Evolutionary conservation across 108 stramenopile species (phyloP).

Genomic region (Epithemia pelagica): DNA sequence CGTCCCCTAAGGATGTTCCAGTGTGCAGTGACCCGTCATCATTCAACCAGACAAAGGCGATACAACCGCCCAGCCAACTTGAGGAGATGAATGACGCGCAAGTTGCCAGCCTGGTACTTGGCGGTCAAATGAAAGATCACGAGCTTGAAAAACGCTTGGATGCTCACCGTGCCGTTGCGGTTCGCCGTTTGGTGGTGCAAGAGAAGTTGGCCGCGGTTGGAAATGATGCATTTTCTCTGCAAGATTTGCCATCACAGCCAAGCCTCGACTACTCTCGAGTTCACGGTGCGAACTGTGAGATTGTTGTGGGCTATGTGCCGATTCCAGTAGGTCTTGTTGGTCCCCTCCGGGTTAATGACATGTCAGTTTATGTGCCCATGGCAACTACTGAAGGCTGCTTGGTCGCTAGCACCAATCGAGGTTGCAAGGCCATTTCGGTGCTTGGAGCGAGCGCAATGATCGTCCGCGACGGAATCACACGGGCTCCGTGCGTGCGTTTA

Average conservation of each 20-base stretch:
- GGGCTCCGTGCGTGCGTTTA: slow-evolving; percentile 92
- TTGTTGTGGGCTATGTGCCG: slow-evolving; percentile 95
- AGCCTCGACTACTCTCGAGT: slow-evolving; percentile 87
- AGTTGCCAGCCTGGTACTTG: slow-evolving; percentile 68
- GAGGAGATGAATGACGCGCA: slow-evolving; percentile 54
- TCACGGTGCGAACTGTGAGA: slow-evolving; percentile 96
- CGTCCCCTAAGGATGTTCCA: slow-evolving; percentile 27
- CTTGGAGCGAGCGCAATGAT: slow-evolving; percentile 68
- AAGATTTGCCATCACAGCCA: slow-evolving; percentile 58
- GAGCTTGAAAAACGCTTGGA: slow-evolving; percentile 91
- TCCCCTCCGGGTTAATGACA: slow-evolving; percentile 85
- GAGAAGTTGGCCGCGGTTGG: slow-evolving; percentile 51
- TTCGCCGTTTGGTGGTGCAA: slow-evolving; percentile 76
- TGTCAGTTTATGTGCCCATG: slow-evolving; percentile 92
- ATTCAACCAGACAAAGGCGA: slow-evolving; percentile 25
- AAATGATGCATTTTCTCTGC: slow-evolving; percentile 29
- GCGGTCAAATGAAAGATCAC: slow-evolving; percentile 88
- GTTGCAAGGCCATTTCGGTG: slow-evolving; percentile 91
- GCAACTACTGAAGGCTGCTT: slow-evolving; percentile 98
- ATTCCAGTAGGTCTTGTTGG: slow-evolving; percentile 95
- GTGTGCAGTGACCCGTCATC: slow-evolving; percentile 64
- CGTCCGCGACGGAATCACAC: slow-evolving; percentile 94
- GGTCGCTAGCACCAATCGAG: slow-evolving; percentile 93
- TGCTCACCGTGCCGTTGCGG: slow-evolving; percentile 84
- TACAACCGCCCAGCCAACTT: slow-evolving; percentile 23